Base-by-base conservation (phyloP, 2,329 filamentous ascomycete species). In the Verruconis gallopava region DNA sequence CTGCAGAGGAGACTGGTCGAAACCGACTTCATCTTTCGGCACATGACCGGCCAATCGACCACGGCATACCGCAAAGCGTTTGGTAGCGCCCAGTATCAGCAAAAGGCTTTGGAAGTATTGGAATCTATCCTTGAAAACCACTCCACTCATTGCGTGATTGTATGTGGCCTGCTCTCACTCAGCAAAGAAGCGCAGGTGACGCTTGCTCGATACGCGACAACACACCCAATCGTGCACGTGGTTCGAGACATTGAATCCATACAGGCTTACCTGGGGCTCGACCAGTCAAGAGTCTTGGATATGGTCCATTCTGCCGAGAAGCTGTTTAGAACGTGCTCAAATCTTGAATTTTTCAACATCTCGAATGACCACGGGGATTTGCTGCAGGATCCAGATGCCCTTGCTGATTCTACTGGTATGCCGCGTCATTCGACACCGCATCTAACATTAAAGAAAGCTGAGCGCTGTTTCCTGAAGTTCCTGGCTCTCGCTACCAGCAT, bases 271-370 rank as follows among this genome's bases (percentile, higher is more conserved):
- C 64, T 85, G 32, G 54, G 57, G 38, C 55, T 62, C n/a, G 68
- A 77, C 38, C 60, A 69, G 20, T 62, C 67, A 28, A 75, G 73
- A 49, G 66, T 79, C 2, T 63, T 67, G 34, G 72, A 72, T 36
- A 64, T 84, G 4, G 58, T 83, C 19, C 66, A 69, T 14, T 68
- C 71, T 12, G 74, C 70, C 48, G 68, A 66, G 17, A 62, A 68
- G 2, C 69, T 81, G 13, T 76, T 82, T 49, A 68, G 78, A 38
- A 68, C 67, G 2, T 83, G 77, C 53, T 79, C 78, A 9, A 85
- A 83, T 49, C 72, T 81, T 47, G 81, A 86, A 53, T 88, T 85
- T 55, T 85, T 77, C 63, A 85, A 85, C 50, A 64, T 82, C 13
- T 78, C 78, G 2, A 79, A 84, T 52, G 64, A 54, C 2, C 47